Evolutionary conservation across 108 stramenopile species (phyloP).

Genomic region (Cyclostephanos tholiformis): DNA sequence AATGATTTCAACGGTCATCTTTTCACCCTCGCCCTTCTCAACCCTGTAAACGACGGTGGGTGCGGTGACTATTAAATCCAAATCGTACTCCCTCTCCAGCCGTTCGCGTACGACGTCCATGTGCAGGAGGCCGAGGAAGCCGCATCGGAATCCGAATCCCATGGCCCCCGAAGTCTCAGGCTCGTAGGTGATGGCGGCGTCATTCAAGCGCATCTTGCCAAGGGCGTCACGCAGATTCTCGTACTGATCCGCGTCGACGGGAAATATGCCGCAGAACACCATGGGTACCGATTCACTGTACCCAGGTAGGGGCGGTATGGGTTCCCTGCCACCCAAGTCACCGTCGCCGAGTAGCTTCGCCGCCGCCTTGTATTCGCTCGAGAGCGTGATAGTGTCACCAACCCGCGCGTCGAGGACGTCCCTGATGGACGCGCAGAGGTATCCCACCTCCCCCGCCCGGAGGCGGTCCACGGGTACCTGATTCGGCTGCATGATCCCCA

Average conservation of each 20-base stretch:
- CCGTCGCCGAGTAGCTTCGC: conserved; percentile 30
- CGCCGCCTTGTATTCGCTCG: conserved; percentile 74
- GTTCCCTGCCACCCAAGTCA: conserved; percentile 29
- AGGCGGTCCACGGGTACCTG: conserved; percentile 77
- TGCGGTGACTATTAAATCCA: conserved; percentile 97
- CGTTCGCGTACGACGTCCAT: conserved; percentile 99
- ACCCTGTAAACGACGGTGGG: conserved; percentile 96
- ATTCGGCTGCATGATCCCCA: conserved; percentile 92
- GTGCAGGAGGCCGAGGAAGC: conserved; percentile 97
- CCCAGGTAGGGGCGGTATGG: conserved; percentile 75
- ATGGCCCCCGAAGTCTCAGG: conserved; percentile 89
- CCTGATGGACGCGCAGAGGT: conserved; percentile 91
- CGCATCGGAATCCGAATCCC: conserved; percentile 95
- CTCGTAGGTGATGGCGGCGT: conserved; percentile 88
- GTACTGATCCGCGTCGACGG: conserved; percentile 95
- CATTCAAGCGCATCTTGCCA: conserved; percentile 93
- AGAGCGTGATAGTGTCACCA: conserved; percentile 91
- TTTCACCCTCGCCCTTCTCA: conserved; percentile 47
- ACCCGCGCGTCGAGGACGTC: conserved; percentile 95
- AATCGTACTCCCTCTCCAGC: conserved; percentile 91
- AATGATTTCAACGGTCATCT: conserved; percentile 58
- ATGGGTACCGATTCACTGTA: conserved; percentile 90
- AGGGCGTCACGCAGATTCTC: conserved; percentile 88
- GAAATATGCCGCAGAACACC: conserved; percentile 96
- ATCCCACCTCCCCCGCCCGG: conserved; percentile 94